A percentile compares a stretch with the other conserved stretches of the same genome.
phyloP scores from a whole-genome alignment of 2,329 filamentous ascomycete species.

The Cladorrhinum sp. region DNA sequence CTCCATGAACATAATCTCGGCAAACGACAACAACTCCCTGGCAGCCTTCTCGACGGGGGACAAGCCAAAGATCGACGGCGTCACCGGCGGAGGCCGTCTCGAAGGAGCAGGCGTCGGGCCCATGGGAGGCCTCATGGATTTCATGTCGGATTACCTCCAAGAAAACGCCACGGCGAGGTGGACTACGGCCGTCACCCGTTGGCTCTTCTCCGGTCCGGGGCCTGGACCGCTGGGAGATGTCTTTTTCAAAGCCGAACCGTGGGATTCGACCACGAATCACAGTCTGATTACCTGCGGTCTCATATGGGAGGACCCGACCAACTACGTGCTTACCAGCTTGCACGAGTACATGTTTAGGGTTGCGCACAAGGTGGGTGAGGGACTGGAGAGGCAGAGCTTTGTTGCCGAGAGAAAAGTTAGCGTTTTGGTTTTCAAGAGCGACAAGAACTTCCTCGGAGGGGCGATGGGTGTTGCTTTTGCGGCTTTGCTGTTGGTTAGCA shows the following conservation, averaged over 20 bases:
- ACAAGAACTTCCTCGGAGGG: slow-evolving; percentile 10
- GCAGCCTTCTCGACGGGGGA: not conserved
- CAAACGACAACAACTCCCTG: not conserved
- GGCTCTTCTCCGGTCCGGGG: slow-evolving; percentile 4
- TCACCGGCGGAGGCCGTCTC: too few relatives aligned
- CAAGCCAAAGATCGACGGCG: not conserved
- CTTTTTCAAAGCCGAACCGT: slow-evolving; percentile 1
- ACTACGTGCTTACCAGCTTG: slow-evolving; percentile 12
- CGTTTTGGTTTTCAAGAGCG: slow-evolving; percentile 8
- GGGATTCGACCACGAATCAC: not conserved
- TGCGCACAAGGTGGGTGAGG: slow-evolving; percentile 9
- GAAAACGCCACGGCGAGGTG: slow-evolving; percentile 10
- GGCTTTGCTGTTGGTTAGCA: slow-evolving; percentile 5
- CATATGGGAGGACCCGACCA: slow-evolving; percentile 10
- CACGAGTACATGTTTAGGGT: slow-evolving; percentile 16
- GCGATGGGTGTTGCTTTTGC: slow-evolving; percentile 5
- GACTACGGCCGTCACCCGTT: not conserved
- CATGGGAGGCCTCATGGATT: not conserved
- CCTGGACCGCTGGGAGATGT: slow-evolving; percentile 1
- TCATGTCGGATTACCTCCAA: not conserved
- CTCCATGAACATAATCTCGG: not conserved
- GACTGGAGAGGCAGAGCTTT: slow-evolving; percentile 10
- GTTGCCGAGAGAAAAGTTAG: not conserved
- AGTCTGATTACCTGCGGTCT: slow-evolving; percentile 3
- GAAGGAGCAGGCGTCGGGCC: not conserved